Base-by-base conservation (phyloP, 2,329 filamentous ascomycete species). In the Cercospora janseana region DNA sequence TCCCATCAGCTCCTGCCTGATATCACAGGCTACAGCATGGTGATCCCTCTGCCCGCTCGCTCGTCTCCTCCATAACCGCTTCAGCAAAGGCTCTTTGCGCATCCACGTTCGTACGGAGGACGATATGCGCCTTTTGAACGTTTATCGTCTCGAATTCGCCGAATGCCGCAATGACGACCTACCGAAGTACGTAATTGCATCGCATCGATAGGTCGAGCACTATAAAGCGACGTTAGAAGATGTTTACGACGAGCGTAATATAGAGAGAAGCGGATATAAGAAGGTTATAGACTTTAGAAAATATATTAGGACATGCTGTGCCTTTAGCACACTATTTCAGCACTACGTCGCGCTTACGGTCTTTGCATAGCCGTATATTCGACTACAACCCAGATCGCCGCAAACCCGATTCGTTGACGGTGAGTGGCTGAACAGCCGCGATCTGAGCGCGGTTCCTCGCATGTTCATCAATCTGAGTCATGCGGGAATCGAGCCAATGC, bases 241-340 rank as follows among this genome's bases (percentile, higher is more conserved):
- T 38, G 48, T 58, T 38, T 38, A 46, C 23, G 34, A 54, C 16
- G 28, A 38, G 18, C 23, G 29, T 13, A 55, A 57, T 18, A 49
- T 2, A 26, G 28, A 45, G 28, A 52, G 32, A 21, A 28, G 23
- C 16, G 57, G 55, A 4, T 58, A 58, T 29, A 35, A 47, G 41
- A 61, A 61, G 49, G 43, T 60, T 12, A 10, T 38, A 32, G 55
- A 31, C 24, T 61, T 58, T 49, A 53, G 53, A 21, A 18, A 41
- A 18, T 60, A 58, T 43, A 32, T 60, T 2, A n/a, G 27, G 16
- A 27, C n/a, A n/a, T n/a, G n/a, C n/a, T n/a, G n/a, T n/a, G n/a
- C n/a, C n/a, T n/a, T n/a, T n/a, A n/a, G n/a, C n/a, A n/a, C n/a
- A n/a, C n/a, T n/a, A n/a, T n/a, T n/a, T n/a, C n/a, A n/a, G n/a